A percentile compares a stretch with the other conserved stretches of the same genome.
These are phyloP conservation scores for Ciborinia camelliae DNA, from an alignment of 2,329 filamentous ascomycete genomes.

Conservation along the genomic window DNA sequence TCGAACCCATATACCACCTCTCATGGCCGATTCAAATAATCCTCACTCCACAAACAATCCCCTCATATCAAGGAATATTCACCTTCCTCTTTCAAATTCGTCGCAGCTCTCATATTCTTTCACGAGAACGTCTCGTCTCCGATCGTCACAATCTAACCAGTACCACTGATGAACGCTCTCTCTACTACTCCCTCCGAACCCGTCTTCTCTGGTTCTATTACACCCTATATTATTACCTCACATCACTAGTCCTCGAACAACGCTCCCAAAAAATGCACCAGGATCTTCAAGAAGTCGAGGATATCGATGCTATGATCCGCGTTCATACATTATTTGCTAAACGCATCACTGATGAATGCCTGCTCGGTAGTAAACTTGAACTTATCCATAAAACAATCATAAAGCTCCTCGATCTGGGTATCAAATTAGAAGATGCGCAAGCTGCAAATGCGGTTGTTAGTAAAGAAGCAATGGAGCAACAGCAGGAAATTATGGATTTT, in stretches of 20 bases:
- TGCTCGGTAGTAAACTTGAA: constrained; percentile 64
- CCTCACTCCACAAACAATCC: constrained; percentile 61
- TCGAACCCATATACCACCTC: constrained; percentile 68
- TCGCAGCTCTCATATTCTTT: constrained; percentile 65
- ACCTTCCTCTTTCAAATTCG: constrained; percentile 75
- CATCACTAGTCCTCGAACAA: constrained; percentile 65
- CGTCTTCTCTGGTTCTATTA: constrained; percentile 76
- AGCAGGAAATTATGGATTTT: constrained; percentile 34
- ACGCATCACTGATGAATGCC: constrained; percentile 62
- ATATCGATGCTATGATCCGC: constrained; percentile 77
- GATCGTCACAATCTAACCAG: constrained; percentile 41
- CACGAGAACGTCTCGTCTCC: constrained; percentile 48
- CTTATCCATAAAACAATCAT: constrained; percentile 71
- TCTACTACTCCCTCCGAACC: constrained; percentile 61
- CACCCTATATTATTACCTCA: constrained; percentile 71
- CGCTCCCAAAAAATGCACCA: constrained; percentile 54
- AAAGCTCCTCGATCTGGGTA: constrained; percentile 71
- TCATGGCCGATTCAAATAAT: constrained; percentile 69
- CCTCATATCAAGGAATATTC: constrained; percentile 68
- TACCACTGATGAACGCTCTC: constrained; percentile 43
- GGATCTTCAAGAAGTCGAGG: constrained; percentile 58
- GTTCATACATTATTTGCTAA: constrained; percentile 63
- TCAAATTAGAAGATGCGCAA: constrained; percentile 64
- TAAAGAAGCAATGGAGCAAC: constrained; percentile 27
- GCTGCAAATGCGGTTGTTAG: constrained; percentile 35